Base-by-base conservation (phyloP, 768 basidiomycete species). In the Asterophora lycoperdoides region DNA sequence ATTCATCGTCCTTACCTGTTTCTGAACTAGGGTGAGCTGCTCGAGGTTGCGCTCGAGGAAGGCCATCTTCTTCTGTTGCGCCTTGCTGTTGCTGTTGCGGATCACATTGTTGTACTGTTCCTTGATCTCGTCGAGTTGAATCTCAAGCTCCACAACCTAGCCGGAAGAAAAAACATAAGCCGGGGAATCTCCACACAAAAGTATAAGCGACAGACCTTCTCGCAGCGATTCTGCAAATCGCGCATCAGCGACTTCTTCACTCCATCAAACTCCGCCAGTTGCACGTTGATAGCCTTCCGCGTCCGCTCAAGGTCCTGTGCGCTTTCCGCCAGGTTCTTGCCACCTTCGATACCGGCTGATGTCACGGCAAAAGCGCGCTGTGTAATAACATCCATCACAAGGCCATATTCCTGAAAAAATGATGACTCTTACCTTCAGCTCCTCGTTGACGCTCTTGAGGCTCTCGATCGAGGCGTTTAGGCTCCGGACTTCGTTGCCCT, bases 91-190 rank as follows among this genome's bases (percentile, higher is more conserved):
- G 72, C 93, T 94, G 66, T 96, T 96, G 54, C 92, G 87, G 60
- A 96, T 93, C 51, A 98, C 92, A 64, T 94, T 95, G 73, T 93
- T 95, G 70, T 99, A 99, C 64, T 98, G 94, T 69, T 99, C 96
- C 67, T 90, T 91, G 67, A 96, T 93, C 65, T 99, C 96, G 61
- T 98, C 96, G 29, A 99, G 75, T 65, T 97, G 94, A 56, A 99
- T 98, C 68, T 99, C 96, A 23, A 99, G 83, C 69, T 98, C 96
- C 44, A 99, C 95, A 35, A 99, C 96, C 94, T 96, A 54, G 39
- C 20, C 9, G 6, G 10, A 42, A 14, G 15, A 42, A 37, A 55
- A 49, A 56, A 48, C 44, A 52, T 23, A 13, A 28, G 51, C 50
- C 70, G 30, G 41, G 23, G 45, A 41, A 50, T 44, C 40, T 19